Evolutionary conservation across 371 early-diverging fungal species (phyloP).

Genomic region (Lichtheimia corymbifera): DNA sequence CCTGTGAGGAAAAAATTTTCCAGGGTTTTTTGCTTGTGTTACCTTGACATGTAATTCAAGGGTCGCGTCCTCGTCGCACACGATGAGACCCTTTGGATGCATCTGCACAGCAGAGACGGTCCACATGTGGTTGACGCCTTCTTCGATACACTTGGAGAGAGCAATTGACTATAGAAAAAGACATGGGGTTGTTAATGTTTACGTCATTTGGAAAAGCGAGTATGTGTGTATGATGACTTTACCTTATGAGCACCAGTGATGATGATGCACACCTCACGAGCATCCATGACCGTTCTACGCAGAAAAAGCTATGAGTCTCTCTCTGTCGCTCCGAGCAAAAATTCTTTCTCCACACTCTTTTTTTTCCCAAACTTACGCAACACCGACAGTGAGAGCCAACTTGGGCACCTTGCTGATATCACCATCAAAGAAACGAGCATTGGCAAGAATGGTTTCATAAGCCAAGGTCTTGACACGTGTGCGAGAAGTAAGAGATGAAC

Average conservation of each 20-base stretch:
- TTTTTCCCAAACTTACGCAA: constrained; percentile 56
- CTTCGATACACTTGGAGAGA: constrained; percentile 84
- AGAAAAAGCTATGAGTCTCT: constrained; percentile 10
- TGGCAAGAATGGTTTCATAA: constrained; percentile 89
- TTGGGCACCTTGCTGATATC: constrained; percentile 89
- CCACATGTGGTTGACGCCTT: constrained; percentile 91
- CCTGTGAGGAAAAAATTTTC: constrained; percentile 9
- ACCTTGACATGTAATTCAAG: constrained; percentile 86
- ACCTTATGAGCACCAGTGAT: constrained; percentile 88
- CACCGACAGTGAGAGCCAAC: constrained; percentile 86
- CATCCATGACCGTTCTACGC: constrained; percentile 81
- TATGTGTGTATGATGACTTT: constrained; percentile 43
- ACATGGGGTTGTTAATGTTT: background rate
- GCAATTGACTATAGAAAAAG: constrained; percentile 54
- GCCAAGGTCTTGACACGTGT: constrained; percentile 90
- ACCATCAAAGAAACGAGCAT: constrained; percentile 86
- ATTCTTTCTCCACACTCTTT: background rate
- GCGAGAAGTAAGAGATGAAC: constrained; percentile 82
- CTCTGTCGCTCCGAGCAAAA: background rate
- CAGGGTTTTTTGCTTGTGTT: constrained; percentile 6
- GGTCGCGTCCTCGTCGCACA: constrained; percentile 91
- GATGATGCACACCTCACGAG: constrained; percentile 83
- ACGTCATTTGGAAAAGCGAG: background rate
- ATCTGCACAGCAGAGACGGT: constrained; percentile 89
- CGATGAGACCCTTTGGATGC: constrained; percentile 86